A percentile compares a stretch with the other conserved stretches of the same genome.
phyloP scores from a whole-genome alignment of 2,329 filamentous ascomycete genomes.

The Pseudophaeomoniella oleicola region DNA sequence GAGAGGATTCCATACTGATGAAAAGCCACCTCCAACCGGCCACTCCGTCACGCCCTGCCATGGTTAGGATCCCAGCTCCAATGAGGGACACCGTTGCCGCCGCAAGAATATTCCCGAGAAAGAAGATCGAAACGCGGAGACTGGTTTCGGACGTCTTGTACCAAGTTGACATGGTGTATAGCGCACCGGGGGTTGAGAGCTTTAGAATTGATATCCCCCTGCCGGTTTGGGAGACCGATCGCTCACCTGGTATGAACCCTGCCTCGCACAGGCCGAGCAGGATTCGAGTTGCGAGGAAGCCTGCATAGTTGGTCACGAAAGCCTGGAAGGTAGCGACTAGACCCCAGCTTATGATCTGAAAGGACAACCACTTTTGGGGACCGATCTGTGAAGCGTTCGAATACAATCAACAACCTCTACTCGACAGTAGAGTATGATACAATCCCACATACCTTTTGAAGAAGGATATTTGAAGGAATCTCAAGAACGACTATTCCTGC shows the following conservation, averaged over 20 bases:
- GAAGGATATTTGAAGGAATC: slow-evolving; percentile 39
- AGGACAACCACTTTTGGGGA: slow-evolving; percentile 38
- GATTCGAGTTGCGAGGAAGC: slow-evolving; percentile 35
- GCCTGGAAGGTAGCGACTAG: slow-evolving; percentile 40
- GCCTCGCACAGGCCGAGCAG: slow-evolving; percentile 39
- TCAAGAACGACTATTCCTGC: slow-evolving; percentile 33
- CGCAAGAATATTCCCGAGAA: slow-evolving; percentile 40
- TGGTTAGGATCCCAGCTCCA: slow-evolving; percentile 28
- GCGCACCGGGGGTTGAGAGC: slow-evolving; percentile 9
- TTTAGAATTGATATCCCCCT: neutral
- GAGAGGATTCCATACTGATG: slow-evolving; percentile 7
- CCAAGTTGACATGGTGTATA: slow-evolving; percentile 34
- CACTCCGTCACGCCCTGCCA: slow-evolving; percentile 32
- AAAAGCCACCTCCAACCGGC: slow-evolving; percentile 47
- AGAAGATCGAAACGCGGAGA: slow-evolving; percentile 40
- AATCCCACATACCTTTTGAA: slow-evolving; percentile 16
- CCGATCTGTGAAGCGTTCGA: slow-evolving; percentile 26
- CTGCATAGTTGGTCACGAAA: slow-evolving; percentile 32
- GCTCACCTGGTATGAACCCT: slow-evolving; percentile 39
- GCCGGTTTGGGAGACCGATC: slow-evolving; percentile 22
- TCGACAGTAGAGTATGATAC: neutral
- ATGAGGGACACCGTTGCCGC: slow-evolving; percentile 25
- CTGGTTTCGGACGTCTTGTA: slow-evolving; percentile 39
- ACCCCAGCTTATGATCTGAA: slow-evolving; percentile 36
- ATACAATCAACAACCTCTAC: neutral